These are phyloP conservation scores for Glonium stellatum DNA, from an alignment of 495 filamentous ascomycete species.

Conservation along the genomic window DNA sequence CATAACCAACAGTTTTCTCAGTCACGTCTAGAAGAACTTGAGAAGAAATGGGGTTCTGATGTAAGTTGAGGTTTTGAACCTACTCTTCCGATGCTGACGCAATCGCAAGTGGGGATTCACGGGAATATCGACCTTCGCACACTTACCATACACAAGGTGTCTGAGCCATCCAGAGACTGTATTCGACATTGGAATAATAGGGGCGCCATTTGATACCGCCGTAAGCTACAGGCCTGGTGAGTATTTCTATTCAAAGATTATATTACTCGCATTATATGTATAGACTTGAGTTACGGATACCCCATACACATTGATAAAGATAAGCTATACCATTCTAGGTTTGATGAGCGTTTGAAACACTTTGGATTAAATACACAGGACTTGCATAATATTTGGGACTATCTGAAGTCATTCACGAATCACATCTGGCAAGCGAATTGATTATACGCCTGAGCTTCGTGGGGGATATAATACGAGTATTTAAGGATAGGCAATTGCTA, in stretches of 20 bases:
- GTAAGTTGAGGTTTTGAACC: slow-evolving; percentile 29
- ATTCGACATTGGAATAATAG: slow-evolving; percentile 76
- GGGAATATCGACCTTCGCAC: slow-evolving; percentile 74
- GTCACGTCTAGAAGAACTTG: slow-evolving; percentile 39
- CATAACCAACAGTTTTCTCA: slow-evolving; percentile 17
- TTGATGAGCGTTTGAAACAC: neutral
- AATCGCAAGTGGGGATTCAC: slow-evolving; percentile 60
- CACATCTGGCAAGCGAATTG: no score
- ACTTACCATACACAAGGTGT: slow-evolving; percentile 67
- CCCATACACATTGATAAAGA: no score
- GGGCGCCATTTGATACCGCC: slow-evolving; percentile 79
- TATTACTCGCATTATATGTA: no score
- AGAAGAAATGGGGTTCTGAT: slow-evolving; percentile 50
- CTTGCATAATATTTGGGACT: no score
- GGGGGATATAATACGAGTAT: no score
- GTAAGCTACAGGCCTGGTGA: slow-evolving; percentile 70
- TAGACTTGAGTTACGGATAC: no score
- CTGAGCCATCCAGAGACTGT: slow-evolving; percentile 56
- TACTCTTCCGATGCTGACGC: slow-evolving; percentile 4
- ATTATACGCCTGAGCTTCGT: no score
- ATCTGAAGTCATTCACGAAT: no score
- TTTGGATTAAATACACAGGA: no score
- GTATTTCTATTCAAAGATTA: slow-evolving; percentile 1
- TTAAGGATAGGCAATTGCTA: no score
- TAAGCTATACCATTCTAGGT: no score